Conservation (phyloP, 495 filamentous ascomycete genomes). For the Letharia lupina region DNA sequence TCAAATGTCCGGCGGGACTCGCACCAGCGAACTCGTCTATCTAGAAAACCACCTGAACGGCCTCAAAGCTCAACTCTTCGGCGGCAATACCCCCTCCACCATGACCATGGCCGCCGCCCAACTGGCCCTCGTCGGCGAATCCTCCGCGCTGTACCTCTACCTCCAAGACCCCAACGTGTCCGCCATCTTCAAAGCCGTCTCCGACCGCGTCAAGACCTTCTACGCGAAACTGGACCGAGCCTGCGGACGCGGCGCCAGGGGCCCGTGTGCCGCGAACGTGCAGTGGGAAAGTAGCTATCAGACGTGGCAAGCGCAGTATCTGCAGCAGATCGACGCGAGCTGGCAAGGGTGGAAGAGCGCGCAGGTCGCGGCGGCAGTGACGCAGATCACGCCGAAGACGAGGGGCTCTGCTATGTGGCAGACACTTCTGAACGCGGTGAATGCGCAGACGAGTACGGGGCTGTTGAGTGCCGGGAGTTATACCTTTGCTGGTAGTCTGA, state of each 20-base stretch:
- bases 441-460: background rate
- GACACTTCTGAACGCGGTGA: background rate
- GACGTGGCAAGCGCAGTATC: constrained; percentile 9
- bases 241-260: background rate
- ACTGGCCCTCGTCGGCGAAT: constrained; percentile 4
- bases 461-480: background rate
- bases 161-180: background rate
- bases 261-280: background rate
- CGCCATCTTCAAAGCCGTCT: constrained; percentile 8
- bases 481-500: background rate
- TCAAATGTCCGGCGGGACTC: background rate
- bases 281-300: background rate
- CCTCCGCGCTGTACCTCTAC: constrained; percentile 3
- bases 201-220: constrained; percentile 6
- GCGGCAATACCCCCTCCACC: constrained; percentile 7
- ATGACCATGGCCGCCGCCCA: background rate
- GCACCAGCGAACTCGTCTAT: background rate
- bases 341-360: constrained; percentile 7
- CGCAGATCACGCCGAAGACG: background rate
- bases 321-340: constrained; percentile 2
- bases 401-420: background rate
- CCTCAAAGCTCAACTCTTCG: constrained; percentile 6
- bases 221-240: constrained; percentile 6
- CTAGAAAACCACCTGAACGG: constrained; percentile 2
- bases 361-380: background rate